phyloP scores from a whole-genome alignment of 2,329 filamentous ascomycete species.

The Venturia carpophila region DNA sequence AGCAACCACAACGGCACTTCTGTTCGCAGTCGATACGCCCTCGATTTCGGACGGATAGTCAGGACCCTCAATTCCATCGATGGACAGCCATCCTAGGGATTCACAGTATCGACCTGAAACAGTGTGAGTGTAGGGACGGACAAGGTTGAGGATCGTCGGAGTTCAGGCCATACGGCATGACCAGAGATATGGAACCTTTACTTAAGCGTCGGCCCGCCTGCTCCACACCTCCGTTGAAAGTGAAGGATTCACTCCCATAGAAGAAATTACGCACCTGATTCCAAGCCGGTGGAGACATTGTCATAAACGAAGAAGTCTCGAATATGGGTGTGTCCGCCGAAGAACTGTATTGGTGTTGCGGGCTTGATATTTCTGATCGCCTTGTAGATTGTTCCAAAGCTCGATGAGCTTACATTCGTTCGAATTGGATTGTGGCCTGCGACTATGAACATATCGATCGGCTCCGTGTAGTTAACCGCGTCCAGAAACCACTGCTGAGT shows the following conservation, averaged over 20 bases:
- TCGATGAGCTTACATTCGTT: slow-evolving; percentile 30
- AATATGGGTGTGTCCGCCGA: slow-evolving; percentile 58
- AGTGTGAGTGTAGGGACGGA: neutral
- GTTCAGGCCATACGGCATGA: neutral
- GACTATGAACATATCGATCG: slow-evolving; percentile 57
- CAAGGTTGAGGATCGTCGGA: neutral
- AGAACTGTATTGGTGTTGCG: slow-evolving; percentile 54
- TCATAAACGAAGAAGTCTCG: slow-evolving; percentile 60
- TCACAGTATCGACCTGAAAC: slow-evolving; percentile 47
- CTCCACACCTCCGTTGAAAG: neutral
- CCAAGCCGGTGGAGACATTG: slow-evolving; percentile 51
- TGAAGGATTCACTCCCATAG: neutral
- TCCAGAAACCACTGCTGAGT: slow-evolving; percentile 54
- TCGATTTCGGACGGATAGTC: slow-evolving; percentile 37
- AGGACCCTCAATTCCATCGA: slow-evolving; percentile 48
- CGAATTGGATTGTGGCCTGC: slow-evolving; percentile 56
- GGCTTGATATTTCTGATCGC: slow-evolving; percentile 52
- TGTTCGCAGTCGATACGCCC: slow-evolving; percentile 38
- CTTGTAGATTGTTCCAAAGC: slow-evolving; percentile 45
- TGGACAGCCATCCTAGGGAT: slow-evolving; percentile 59
- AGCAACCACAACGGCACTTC: slow-evolving; percentile 30
- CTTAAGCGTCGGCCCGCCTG: neutral
- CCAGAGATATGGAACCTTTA: neutral
- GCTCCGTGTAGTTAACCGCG: slow-evolving; percentile 46
- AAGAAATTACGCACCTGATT: slow-evolving; percentile 39